These are phyloP conservation scores for Tolypocladium guangdongense DNA, from an alignment of 2,329 filamentous ascomycete species.

Conservation along the genomic window DNA sequence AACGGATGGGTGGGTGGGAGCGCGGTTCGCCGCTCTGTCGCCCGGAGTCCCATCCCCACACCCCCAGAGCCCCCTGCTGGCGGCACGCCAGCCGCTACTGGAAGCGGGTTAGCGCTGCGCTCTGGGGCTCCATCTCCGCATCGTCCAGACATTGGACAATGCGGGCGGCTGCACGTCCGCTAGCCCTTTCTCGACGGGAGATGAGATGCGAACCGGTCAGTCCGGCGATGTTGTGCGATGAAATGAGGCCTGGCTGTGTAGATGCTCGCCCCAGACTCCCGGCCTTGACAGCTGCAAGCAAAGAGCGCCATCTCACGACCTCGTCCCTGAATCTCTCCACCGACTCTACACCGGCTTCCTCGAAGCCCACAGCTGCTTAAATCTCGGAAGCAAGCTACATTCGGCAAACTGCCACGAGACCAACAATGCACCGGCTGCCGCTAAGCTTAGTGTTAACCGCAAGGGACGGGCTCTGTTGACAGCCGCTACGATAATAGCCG, in stretches of 20 bases:
- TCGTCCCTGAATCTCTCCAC: neutral
- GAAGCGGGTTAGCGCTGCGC: slow-evolving; percentile 1
- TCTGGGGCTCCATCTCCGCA: neutral
- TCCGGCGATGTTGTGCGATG: neutral
- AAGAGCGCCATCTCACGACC: neutral
- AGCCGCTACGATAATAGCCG: no score
- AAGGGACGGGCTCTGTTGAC: no score
- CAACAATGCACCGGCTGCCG: neutral
- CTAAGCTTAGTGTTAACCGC: neutral
- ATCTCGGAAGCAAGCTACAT: neutral
- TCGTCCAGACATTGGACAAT: neutral
- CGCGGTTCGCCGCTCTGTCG: neutral
- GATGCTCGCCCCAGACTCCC: no score
- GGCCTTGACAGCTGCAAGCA: no score
- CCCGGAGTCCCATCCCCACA: neutral
- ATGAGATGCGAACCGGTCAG: neutral
- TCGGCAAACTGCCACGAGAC: neutral
- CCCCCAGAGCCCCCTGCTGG: neutral
- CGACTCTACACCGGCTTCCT: neutral
- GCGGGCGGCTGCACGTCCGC: neutral
- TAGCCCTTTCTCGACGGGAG: neutral
- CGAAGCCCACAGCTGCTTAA: neutral
- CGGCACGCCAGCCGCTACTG: slow-evolving; percentile 2
- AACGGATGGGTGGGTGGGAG: neutral
- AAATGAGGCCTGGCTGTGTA: neutral